Evolutionary conservation across 371 early-diverging fungal species (phyloP).

Genomic region (Haplosporangium sp.): DNA sequence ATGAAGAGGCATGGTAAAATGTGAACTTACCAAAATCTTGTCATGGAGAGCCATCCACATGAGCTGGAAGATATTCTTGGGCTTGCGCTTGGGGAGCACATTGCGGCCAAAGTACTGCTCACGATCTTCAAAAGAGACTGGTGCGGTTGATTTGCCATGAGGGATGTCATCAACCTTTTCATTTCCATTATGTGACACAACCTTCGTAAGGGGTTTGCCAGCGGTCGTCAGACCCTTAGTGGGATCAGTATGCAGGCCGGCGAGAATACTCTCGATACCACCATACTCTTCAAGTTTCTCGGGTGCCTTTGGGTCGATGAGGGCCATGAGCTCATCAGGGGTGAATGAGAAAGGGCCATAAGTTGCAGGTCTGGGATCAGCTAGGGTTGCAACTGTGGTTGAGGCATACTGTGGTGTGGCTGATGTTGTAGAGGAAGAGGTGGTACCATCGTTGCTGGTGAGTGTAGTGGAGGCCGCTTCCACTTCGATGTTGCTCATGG

Average conservation of each 20-base stretch:
- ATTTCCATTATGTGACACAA: slow-evolving; percentile 26
- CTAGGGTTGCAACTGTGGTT: slow-evolving; percentile 5
- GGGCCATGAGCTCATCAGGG: slow-evolving; percentile 58
- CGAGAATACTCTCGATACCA: slow-evolving; percentile 63
- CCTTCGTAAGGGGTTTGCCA: slow-evolving; percentile 25
- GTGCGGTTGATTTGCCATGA: neutral
- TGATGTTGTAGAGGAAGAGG: slow-evolving; percentile 2
- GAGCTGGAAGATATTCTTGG: slow-evolving; percentile 74
- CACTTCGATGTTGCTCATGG: slow-evolving; percentile 31
- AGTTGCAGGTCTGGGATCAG: slow-evolving; percentile 47
- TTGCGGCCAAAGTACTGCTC: slow-evolving; percentile 70
- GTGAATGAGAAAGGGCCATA: slow-evolving; percentile 64
- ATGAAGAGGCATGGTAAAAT: neutral
- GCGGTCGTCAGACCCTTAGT: slow-evolving; percentile 58
- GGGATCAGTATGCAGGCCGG: slow-evolving; percentile 65
- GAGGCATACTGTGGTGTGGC: slow-evolving; percentile 8
- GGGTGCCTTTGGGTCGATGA: slow-evolving; percentile 70
- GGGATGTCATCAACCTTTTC: slow-evolving; percentile 27
- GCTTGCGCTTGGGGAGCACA: slow-evolving; percentile 72
- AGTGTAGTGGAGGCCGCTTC: slow-evolving; percentile 3
- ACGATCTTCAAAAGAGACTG: slow-evolving; percentile 50
- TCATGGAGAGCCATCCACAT: slow-evolving; percentile 89
- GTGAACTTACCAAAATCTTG: slow-evolving; percentile 76
- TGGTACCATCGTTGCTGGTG: slow-evolving; percentile 4
- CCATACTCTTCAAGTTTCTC: slow-evolving; percentile 59